phyloP scores from a whole-genome alignment of 2,329 filamentous ascomycete genomes.

The Byssothecium circinans region DNA sequence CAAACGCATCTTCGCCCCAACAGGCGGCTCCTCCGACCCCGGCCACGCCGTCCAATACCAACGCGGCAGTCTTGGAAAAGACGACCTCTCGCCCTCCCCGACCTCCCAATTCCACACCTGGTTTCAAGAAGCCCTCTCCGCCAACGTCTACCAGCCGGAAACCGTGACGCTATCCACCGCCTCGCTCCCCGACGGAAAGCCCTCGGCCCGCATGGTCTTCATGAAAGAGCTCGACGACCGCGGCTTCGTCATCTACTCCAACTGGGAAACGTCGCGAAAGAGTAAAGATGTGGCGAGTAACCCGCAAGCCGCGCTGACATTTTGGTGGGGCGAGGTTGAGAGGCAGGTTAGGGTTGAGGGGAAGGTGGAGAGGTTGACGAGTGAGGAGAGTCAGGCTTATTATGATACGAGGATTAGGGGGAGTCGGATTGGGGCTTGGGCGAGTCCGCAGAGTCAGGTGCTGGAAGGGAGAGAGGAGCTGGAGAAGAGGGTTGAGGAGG shows the following conservation, averaged over 20 bases:
- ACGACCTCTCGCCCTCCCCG: constrained; percentile 66
- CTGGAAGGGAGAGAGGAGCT: constrained; percentile 70
- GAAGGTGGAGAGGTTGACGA: constrained; percentile 63
- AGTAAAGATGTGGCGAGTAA: constrained; percentile 71
- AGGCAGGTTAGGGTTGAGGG: constrained; percentile 92
- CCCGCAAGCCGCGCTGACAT: constrained; percentile 77
- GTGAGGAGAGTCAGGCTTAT: constrained; percentile 71
- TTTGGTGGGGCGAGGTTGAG: constrained; percentile 87
- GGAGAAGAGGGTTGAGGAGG: constrained; percentile 75
- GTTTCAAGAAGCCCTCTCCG: constrained; percentile 73
- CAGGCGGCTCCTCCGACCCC: constrained; percentile 53
- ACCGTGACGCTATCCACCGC: constrained; percentile 87
- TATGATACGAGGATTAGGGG: constrained; percentile 72
- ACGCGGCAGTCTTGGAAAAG: constrained; percentile 61
- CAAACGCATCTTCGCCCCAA: constrained; percentile 63
- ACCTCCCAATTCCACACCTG: constrained; percentile 85
- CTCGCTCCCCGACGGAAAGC: constrained; percentile 76
- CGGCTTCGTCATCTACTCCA: constrained; percentile 92
- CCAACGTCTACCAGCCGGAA: constrained; percentile 74
- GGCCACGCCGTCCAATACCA: constrained; percentile 77
- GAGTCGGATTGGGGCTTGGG: constrained; percentile 87
- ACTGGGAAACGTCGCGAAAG: constrained; percentile 78
- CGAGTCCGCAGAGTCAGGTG: constrained; percentile 82
- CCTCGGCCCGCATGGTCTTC: constrained; percentile 86
- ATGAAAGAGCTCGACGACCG: constrained; percentile 85